phyloP scores from a whole-genome alignment of 148 eudicot genomes.

The Rhododendron vialii region DNA sequence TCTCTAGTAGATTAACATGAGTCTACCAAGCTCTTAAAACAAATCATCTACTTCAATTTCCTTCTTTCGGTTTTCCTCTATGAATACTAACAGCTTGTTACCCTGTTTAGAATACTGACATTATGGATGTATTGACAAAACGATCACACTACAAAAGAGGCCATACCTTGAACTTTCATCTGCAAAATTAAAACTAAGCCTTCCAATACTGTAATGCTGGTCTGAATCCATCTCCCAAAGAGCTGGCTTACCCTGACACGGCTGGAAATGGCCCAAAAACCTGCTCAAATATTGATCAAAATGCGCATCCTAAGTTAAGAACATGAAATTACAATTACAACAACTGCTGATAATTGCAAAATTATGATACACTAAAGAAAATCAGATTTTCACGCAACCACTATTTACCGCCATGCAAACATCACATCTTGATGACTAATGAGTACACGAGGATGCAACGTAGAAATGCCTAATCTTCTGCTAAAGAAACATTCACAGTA shows the following conservation, averaged over 20 bases:
- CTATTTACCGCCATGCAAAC: background rate
- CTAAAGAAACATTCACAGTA: background rate
- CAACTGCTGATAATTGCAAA: background rate
- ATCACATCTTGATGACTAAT: background rate
- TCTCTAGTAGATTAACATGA: background rate
- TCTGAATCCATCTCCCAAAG: conserved; percentile 92
- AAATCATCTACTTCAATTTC: background rate
- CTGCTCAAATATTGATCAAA: conserved; percentile 33
- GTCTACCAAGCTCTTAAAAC: background rate
- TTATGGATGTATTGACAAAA: background rate
- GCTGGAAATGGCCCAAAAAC: conserved; percentile 90
- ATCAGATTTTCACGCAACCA: background rate
- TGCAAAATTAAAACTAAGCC: conserved; percentile 39
- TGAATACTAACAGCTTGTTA: background rate
- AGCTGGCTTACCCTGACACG: conserved; percentile 72
- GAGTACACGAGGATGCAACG: background rate
- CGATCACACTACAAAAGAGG: background rate
- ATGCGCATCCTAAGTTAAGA: background rate
- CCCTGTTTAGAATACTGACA: background rate
- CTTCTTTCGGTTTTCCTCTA: background rate
- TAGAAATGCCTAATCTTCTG: background rate
- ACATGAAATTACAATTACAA: background rate
- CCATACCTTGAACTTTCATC: conserved; percentile 56
- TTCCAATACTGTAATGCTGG: conserved; percentile 68
- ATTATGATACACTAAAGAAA: background rate